phyloP scores from a whole-genome alignment of 208 protist genomes.

The Acanthamoeba culbertsoni region DNA sequence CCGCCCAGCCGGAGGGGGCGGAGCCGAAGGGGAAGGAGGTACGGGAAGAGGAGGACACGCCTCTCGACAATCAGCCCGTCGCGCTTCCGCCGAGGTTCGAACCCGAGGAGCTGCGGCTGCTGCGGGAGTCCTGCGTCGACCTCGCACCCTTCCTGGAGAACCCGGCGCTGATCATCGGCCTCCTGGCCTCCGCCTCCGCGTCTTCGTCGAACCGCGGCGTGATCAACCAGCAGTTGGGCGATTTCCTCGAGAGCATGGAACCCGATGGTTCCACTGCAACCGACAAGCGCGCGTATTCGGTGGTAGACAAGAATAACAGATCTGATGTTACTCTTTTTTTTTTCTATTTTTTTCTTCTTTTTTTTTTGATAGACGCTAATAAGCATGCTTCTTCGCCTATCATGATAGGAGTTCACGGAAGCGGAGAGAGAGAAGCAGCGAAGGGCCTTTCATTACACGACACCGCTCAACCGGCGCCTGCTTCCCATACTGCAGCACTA shows the following conservation, averaged over 20 bases:
- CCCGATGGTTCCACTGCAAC: neutral
- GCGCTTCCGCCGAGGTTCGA: neutral
- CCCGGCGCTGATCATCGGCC: neutral
- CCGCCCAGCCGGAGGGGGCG: too few species aligned
- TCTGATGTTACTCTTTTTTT: too few species aligned
- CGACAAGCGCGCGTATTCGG: neutral
- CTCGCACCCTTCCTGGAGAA: neutral
- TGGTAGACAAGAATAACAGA: neutral
- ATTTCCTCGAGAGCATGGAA: neutral
- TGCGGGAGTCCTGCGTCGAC: neutral
- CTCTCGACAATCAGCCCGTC: neutral
- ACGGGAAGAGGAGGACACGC: neutral
- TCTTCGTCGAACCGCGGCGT: neutral
- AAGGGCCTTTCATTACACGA: neutral
- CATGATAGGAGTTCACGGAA: neutral
- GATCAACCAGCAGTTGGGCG: neutral
- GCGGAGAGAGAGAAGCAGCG: neutral
- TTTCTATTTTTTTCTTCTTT: too few species aligned
- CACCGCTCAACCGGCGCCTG: neutral
- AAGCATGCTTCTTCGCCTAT: too few species aligned
- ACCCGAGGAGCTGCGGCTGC: neutral
- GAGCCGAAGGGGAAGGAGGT: too few species aligned
- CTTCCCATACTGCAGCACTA: conserved; percentile 14
- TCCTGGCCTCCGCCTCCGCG: neutral
- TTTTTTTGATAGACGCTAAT: too few species aligned